A percentile compares a stretch with the other conserved stretches of the same genome.
Evolutionary conservation across 1,284 basidiomycete genomes (phyloP).

Genomic region (Boletellus dicymbophilus): DNA sequence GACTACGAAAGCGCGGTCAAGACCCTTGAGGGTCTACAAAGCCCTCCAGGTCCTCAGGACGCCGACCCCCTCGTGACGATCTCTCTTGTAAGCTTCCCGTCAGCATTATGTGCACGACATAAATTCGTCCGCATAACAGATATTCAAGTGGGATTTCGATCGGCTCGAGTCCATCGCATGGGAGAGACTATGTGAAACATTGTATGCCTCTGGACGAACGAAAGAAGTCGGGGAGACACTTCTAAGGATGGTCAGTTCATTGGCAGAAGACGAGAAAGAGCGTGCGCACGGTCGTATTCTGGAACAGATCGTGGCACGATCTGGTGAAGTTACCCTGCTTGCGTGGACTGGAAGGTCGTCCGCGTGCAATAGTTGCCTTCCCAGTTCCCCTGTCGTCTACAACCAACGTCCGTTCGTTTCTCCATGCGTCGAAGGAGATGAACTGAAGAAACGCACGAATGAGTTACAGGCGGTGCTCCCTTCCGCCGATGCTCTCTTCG

Average conservation of each 20-base stretch:
- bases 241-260: background rate
- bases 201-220: background rate
- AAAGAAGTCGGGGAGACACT: background rate
- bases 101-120: background rate
- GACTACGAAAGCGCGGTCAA: slow-evolving; percentile 3
- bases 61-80: background rate
- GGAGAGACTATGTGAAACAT: background rate
- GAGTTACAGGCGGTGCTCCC: background rate
- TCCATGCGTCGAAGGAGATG: too few relatives aligned
- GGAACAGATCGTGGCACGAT: background rate
- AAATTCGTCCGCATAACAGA: background rate
- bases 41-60: background rate
- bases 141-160: slow-evolving; percentile 3
- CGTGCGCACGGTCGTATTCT: background rate
- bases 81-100: background rate
- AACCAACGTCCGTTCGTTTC: too few relatives aligned
- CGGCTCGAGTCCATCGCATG: background rate
- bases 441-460: background rate
- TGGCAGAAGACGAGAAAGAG: background rate
- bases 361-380: background rate
- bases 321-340: background rate
- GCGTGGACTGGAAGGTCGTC: background rate
- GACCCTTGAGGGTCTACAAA: background rate
- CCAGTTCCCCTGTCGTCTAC: background rate
- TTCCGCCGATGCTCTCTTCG: background rate